phyloP scores from a whole-genome alignment of 345 rosid genomes.

The Salix exigua region DNA sequence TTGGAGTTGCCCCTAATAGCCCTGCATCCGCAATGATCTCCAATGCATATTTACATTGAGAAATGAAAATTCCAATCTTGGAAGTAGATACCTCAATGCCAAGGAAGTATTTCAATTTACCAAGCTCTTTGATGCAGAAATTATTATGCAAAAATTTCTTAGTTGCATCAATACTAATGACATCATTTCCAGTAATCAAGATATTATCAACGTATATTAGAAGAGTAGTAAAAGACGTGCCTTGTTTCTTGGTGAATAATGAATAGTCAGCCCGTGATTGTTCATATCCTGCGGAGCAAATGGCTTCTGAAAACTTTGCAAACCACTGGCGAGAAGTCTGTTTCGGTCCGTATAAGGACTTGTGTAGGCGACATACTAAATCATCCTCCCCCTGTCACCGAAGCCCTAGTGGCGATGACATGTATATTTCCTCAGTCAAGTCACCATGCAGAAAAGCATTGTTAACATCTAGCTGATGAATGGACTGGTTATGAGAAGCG shows the following conservation, averaged over 20 bases:
- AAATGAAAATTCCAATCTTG: neutral
- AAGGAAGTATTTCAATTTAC: neutral
- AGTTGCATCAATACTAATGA: neutral
- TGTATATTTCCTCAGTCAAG: fast-evolving
- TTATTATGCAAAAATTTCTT: neutral
- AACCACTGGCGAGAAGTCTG: neutral
- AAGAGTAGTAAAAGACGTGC: neutral
- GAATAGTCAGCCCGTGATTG: neutral
- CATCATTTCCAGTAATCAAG: neutral
- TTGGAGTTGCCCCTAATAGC: neutral
- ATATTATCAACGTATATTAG: neutral
- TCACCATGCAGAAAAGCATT: neutral
- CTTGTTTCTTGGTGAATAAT: neutral
- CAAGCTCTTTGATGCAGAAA: neutral
- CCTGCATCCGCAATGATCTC: neutral
- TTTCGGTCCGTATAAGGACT: neutral
- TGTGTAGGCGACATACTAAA: neutral
- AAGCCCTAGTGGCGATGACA: neutral
- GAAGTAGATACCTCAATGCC: neutral
- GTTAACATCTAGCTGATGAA: too few relatives aligned
- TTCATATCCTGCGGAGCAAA: neutral
- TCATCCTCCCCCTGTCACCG: neutral
- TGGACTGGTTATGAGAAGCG: too few relatives aligned
- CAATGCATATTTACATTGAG: neutral
- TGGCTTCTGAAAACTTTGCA: neutral